Base-by-base conservation (phyloP, 2,329 filamentous ascomycete genomes). In the Tolypocladium amazonense region DNA sequence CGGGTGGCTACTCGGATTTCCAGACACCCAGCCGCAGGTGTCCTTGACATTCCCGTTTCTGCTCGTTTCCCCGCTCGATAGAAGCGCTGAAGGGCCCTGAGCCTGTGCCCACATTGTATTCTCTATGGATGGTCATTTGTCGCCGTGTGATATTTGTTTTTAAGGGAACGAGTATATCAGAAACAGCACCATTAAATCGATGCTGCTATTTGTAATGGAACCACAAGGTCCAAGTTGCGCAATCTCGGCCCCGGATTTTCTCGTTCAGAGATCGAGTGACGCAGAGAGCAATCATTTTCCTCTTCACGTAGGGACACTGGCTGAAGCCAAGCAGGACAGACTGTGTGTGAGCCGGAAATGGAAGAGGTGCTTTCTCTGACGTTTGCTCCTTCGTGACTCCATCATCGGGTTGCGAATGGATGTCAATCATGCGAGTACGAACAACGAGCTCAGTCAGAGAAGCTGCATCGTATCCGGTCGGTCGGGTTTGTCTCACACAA, bases 1-100 rank as follows among this genome's bases (percentile, higher is more conserved):
- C 12, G 11, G 15, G 45, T 45, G 18, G 38, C 43, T 58, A 65
- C 64, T 59, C 3, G 64, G 59, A 12, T 63, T 62, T 14, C 64
- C 65, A 35, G 65, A 63, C 20, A 66, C 38, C 63, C 64, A 66
- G 27, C 65, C 65, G 39, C 65, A 66, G 11, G 58, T 63, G 47
- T 64, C 64, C 15, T 25, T 43, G 12, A 4, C 30, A 12, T 54
- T 20, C 2, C 18, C 45, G 27, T 8, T 18, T 9, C 30, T 27
- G 52, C 12, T 39, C 25, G 38, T 27, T 15, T 6, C 50, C 9
- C 33, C 35, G 11, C 50, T 23, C 25, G 33, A 39, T 15, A 39
- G 25, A 25, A 54, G 39, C 50, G 54, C 11, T 9, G 41, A 41
- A 2, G 53, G 53, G 12, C 15, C 15, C 23, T 56, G 53, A 35